These are phyloP conservation scores for Solanum appendiculatum DNA, from an alignment of 257 asterid species.

Conservation along the genomic window DNA sequence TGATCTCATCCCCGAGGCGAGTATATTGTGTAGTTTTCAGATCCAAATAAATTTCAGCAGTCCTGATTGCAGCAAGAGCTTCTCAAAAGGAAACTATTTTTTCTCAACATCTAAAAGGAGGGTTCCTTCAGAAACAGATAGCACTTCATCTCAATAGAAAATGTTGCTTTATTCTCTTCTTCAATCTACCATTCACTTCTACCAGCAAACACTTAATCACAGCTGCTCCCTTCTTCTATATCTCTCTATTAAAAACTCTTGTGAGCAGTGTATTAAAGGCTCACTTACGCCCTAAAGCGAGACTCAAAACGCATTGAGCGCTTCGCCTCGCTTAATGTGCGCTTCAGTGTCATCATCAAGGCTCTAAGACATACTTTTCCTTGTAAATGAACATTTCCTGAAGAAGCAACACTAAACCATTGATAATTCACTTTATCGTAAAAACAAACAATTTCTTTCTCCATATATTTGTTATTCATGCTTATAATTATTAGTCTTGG, in stretches of 20 bases:
- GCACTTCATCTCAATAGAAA: background rate
- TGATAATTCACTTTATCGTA: too few relatives aligned
- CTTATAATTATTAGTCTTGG: too few relatives aligned
- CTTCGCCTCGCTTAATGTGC: background rate
- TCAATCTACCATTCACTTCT: background rate
- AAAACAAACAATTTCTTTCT: too few relatives aligned
- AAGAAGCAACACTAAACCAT: too few relatives aligned
- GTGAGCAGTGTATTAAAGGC: background rate
- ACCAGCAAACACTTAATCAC: background rate
- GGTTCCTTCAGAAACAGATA: background rate
- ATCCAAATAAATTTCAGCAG: background rate
- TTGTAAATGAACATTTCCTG: too few relatives aligned
- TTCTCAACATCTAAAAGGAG: background rate
- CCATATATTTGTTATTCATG: too few relatives aligned
- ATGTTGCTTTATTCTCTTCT: background rate
- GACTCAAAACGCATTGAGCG: background rate
- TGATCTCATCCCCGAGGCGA: background rate
- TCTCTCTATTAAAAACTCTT: background rate
- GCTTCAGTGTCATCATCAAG: background rate
- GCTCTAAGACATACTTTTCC: background rate
- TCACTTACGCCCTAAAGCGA: background rate
- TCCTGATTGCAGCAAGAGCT: background rate
- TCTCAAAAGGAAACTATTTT: background rate
- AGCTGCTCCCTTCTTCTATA: background rate
- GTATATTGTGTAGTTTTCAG: background rate